Conservation (phyloP, 2,329 filamentous ascomycete genomes). For the Trichoderma gracile region DNA sequence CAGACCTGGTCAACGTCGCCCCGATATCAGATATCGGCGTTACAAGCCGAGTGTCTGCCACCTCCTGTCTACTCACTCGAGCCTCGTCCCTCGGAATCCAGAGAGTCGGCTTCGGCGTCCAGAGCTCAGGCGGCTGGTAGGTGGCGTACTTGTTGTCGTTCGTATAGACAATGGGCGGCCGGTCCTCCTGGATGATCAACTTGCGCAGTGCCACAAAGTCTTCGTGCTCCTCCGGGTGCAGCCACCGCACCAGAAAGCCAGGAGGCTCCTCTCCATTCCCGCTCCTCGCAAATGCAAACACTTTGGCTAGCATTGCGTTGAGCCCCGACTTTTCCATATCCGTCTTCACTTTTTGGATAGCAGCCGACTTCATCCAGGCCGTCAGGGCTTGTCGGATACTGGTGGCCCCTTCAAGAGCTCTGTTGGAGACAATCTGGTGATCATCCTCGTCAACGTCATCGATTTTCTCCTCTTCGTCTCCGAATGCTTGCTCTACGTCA, state of each 20-base stretch:
- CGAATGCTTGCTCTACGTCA: conserved; percentile 40
- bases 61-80: conserved; percentile 75
- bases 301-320: conserved; percentile 33
- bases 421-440: conserved; percentile 32
- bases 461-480: conserved; percentile 35
- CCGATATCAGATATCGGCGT: conserved; percentile 73
- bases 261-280: conserved; percentile 37
- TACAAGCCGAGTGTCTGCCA: conserved; percentile 68
- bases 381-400: conserved; percentile 37
- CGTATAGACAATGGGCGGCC: conserved; percentile 48
- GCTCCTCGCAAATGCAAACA: conserved; percentile 34
- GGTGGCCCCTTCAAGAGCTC: conserved; percentile 44
- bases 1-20: conserved; percentile 38
- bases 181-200: conserved; percentile 61
- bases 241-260: conserved; percentile 65
- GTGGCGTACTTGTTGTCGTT: conserved; percentile 60
- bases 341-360: conserved; percentile 37
- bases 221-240: conserved; percentile 75
- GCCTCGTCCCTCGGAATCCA: conserved; percentile 80
- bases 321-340: conserved; percentile 35
- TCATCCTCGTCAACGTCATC: conserved; percentile 35
- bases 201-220: conserved; percentile 71
- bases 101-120: conserved; percentile 63
- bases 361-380: conserved; percentile 43
- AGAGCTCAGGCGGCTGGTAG: conserved; percentile 68